These are phyloP conservation scores for Peronospora destructor DNA, from an alignment of 352 stramenopile genomes.

Conservation along the genomic window DNA sequence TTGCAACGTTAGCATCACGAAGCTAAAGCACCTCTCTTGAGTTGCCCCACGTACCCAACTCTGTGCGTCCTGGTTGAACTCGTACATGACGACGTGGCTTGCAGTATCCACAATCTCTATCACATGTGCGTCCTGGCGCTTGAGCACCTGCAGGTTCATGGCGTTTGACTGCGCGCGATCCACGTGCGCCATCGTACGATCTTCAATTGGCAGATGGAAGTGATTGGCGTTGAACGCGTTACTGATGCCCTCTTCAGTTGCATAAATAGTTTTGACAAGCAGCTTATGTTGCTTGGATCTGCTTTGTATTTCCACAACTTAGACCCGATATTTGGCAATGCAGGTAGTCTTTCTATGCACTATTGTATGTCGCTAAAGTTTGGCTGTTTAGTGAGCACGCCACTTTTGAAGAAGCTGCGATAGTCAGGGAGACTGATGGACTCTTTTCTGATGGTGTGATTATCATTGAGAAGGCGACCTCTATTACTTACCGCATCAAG, in stretches of 20 bases:
- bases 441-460: too few species aligned
- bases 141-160: conserved; percentile 84
- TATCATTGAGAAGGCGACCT: too few species aligned
- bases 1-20: conserved; percentile 7
- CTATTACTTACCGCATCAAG: too few species aligned
- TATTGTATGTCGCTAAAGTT: too few species aligned
- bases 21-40: background rate
- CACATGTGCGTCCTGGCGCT: conserved; percentile 73
- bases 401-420: too few species aligned
- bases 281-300: background rate
- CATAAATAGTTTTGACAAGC: background rate
- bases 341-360: background rate
- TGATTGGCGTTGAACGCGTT: conserved; percentile 15
- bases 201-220: background rate
- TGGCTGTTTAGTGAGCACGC: too few species aligned
- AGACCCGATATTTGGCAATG: background rate
- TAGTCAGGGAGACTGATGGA: too few species aligned
- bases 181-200: conserved; percentile 38
- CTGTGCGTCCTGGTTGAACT: conserved; percentile 79
- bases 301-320: too few species aligned
- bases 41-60: conserved; percentile 58
- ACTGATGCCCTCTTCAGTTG: conserved; percentile 6
- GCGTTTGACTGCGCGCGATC: conserved; percentile 79
- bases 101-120: conserved; percentile 80
- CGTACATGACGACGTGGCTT: conserved; percentile 84